Conservation (phyloP, 805 yeast genomes). For the Saturnispora hagleri region DNA sequence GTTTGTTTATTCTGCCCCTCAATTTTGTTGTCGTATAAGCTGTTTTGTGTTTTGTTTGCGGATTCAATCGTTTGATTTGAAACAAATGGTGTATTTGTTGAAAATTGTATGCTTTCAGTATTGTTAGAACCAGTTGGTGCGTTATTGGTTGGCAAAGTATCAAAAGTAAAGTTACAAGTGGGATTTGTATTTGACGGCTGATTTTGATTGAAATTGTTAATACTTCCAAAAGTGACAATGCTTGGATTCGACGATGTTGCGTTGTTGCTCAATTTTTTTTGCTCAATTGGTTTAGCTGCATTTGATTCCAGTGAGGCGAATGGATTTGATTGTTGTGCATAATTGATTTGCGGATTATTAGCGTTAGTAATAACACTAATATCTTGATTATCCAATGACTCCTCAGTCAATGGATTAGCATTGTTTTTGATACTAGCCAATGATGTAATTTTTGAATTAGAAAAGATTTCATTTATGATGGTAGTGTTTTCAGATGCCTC, state of each 20-base stretch:
- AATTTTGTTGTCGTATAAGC: not conserved
- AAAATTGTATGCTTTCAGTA: not conserved
- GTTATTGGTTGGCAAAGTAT: not conserved
- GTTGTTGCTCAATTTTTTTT: not conserved
- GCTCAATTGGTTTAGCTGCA: not conserved
- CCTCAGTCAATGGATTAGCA: not conserved
- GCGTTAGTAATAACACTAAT: not conserved
- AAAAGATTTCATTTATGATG: conserved; percentile 7
- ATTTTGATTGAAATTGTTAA: not conserved
- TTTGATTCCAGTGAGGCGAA: not conserved
- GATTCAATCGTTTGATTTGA: not conserved
- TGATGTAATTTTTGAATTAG: not conserved
- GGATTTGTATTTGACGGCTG: not conserved
- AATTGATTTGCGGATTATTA: not conserved
- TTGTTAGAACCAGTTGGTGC: not conserved
- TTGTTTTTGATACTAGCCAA: not conserved
- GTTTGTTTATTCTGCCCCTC: not conserved
- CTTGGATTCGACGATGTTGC: not conserved
- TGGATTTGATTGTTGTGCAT: not conserved
- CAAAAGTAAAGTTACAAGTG: not conserved
- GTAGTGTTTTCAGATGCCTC: conserved; percentile 13
- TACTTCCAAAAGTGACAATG: not conserved
- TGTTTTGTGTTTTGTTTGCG: not conserved
- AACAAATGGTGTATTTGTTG: not conserved
- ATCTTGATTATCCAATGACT: not conserved